Evolutionary conservation across 73 alveolate genomes (phyloP).

Genomic region (Paramecium caudatum): DNA sequence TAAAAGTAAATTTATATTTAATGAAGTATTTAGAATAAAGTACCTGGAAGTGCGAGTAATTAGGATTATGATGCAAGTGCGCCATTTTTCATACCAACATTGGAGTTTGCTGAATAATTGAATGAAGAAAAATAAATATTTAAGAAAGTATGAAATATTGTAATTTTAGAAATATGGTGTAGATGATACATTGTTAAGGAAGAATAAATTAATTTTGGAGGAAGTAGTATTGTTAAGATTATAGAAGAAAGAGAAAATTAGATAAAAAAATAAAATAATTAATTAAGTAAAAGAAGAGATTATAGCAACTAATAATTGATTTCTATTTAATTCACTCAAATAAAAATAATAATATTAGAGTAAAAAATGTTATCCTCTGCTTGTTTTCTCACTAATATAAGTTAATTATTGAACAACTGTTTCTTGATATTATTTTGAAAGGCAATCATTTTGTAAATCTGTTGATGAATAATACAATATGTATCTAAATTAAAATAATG

Average conservation of each 20-base stretch:
- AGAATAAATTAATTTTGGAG: conserved; percentile 70
- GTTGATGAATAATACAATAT: conserved; percentile 36
- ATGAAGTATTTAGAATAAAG: conserved; percentile 27
- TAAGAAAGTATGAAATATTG: conserved; percentile 5
- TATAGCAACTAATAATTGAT: too few species aligned
- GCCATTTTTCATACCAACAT: conserved; percentile 65
- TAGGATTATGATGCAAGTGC: conserved; percentile 71
- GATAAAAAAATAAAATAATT: conserved; percentile 69
- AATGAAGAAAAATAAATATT: conserved; percentile 66
- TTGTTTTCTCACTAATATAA: background rate
- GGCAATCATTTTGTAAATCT: conserved; percentile 42
- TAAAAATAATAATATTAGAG: too few species aligned
- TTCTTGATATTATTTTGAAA: conserved; percentile 28
- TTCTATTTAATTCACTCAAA: too few species aligned
- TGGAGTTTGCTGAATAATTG: conserved; percentile 70
- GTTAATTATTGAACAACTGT: conserved; percentile 44
- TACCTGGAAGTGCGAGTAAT: conserved; percentile 7
- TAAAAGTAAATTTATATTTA: background rate
- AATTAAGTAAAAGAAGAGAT: conserved; percentile 53
- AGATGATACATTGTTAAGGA: conserved; percentile 72
- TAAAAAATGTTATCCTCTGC: background rate
- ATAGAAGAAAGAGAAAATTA: conserved; percentile 63
- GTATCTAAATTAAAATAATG: background rate
- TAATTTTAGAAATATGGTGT: conserved; percentile 66
- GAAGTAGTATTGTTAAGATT: conserved; percentile 69